Evolutionary conservation across 208 protist species (phyloP).

Genomic region (Vickermania ingenoplastis): DNA sequence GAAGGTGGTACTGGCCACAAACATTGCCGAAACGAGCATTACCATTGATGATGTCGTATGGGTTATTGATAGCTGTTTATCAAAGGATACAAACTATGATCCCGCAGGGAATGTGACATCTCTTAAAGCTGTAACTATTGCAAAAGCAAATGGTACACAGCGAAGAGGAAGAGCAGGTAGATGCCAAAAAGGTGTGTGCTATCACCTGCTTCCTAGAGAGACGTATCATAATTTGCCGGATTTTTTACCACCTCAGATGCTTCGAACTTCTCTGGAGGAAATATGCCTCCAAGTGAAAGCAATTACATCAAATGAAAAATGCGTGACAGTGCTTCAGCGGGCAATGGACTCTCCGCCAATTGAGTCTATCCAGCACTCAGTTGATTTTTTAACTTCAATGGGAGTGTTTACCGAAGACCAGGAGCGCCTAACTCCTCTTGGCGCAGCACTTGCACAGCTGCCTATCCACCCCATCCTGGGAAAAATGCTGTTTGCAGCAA

Average conservation of each 20-base stretch:
- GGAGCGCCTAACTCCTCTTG: constrained; percentile 73
- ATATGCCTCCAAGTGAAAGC: constrained; percentile 86
- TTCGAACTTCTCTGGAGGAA: constrained; percentile 79
- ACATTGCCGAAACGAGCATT: constrained; percentile 95
- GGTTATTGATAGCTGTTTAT: constrained; percentile 93
- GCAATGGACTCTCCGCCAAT: constrained; percentile 60
- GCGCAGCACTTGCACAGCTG: constrained; percentile 66
- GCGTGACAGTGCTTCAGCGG: constrained; percentile 59
- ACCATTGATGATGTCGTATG: constrained; percentile 94
- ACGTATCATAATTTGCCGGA: constrained; percentile 81
- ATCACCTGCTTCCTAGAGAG: constrained; percentile 61
- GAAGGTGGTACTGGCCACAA: constrained; percentile 94
- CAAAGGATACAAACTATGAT: constrained; percentile 89
- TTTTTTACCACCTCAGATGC: constrained; percentile 89
- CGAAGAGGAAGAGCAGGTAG: constrained; percentile 89
- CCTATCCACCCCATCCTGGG: constrained; percentile 83
- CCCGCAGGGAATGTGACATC: constrained; percentile 59
- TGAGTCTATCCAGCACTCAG: constrained; percentile 51
- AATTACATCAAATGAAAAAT: constrained; percentile 67
- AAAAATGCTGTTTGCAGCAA: constrained; percentile 86
- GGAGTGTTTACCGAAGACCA: constrained; percentile 65
- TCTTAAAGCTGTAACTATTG: constrained; percentile 69
- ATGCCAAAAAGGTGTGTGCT: constrained; percentile 72
- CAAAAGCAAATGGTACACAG: constrained; percentile 81
- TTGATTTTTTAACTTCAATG: constrained; percentile 75